Evolutionary conservation across 306 rosid species (phyloP).

Genomic region (Quercus parvula): DNA sequence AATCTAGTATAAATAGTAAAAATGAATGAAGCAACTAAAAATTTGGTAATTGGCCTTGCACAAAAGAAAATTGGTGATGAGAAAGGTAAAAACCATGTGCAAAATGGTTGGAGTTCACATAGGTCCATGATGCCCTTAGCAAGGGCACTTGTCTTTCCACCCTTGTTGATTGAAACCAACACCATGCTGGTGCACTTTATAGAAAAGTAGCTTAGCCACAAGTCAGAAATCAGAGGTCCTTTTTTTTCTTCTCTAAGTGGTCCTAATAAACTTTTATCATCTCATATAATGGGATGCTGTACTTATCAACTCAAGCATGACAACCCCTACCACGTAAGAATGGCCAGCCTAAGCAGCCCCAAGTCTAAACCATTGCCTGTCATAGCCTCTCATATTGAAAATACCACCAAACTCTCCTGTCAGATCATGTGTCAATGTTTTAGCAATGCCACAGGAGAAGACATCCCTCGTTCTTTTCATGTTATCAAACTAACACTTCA

Average conservation of each 20-base stretch:
- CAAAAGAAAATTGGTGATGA: background rate
- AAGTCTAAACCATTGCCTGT: background rate
- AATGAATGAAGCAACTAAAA: background rate
- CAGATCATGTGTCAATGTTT: slow-evolving; percentile 29
- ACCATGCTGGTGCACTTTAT: slow-evolving; percentile 45
- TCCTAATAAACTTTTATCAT: slow-evolving; percentile 31
- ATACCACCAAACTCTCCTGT: slow-evolving; percentile 16
- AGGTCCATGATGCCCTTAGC: slow-evolving; percentile 39
- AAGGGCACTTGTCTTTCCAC: slow-evolving; percentile 39
- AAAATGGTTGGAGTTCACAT: slow-evolving; percentile 31
- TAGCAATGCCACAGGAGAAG: background rate
- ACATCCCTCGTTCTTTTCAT: slow-evolving; percentile 7
- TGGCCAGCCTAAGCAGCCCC: background rate
- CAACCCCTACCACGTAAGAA: background rate
- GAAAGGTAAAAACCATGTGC: slow-evolving; percentile 35
- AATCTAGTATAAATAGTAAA: background rate
- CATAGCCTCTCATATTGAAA: background rate
- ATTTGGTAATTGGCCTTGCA: slow-evolving; percentile 20
- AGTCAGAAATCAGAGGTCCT: slow-evolving; percentile 37
- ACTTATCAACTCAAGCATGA: background rate
- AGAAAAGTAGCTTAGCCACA: slow-evolving; percentile 39
- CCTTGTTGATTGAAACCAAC: slow-evolving; percentile 52
- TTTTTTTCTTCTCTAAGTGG: slow-evolving; percentile 28
- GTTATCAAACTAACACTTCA: background rate
- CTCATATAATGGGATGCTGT: slow-evolving; percentile 16